phyloP scores from a whole-genome alignment of 2,329 filamentous ascomycete species.

The Parascedosporium putredinis region DNA sequence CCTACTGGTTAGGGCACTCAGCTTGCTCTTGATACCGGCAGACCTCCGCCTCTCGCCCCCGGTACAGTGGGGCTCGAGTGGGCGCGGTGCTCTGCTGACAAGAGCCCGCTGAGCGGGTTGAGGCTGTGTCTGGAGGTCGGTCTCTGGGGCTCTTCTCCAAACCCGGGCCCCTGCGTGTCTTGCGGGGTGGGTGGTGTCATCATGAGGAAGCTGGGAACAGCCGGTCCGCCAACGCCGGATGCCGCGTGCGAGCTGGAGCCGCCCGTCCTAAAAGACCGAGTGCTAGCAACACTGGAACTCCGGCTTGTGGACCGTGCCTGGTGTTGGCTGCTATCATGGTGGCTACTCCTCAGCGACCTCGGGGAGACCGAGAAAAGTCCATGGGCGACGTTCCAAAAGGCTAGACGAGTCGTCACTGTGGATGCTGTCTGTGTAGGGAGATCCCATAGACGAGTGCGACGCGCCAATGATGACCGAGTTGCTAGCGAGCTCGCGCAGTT shows the following conservation, averaged over 20 bases:
- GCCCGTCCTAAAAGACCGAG: conserved; percentile 29
- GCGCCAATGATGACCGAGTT: conserved; percentile 51
- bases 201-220: conserved; percentile 30
- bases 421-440: conserved; percentile 28
- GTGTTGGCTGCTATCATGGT: conserved; percentile 37
- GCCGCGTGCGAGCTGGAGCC: conserved; percentile 14
- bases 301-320: conserved; percentile 35
- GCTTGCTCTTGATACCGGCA: conserved; percentile 5
- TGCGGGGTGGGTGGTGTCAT: conserved; percentile 37
- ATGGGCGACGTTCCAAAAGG: conserved; percentile 41
- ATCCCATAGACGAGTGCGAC: conserved; percentile 23
- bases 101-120: neutral
- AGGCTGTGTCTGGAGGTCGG: conserved; percentile 5
- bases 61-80: conserved; percentile 1
- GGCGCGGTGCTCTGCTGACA: neutral
- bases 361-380: conserved; percentile 52
- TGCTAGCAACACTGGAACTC: conserved; percentile 41
- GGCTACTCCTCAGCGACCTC: conserved; percentile 37
- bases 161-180: conserved; percentile 12
- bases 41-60: conserved; percentile 3
- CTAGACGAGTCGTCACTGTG: conserved; percentile 49
- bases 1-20: conserved; percentile 7
- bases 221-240: neutral
- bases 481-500: conserved; percentile 74
- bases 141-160: neutral